Conservation (phyloP, 495 filamentous ascomycete species). For the Glonium stellatum region DNA sequence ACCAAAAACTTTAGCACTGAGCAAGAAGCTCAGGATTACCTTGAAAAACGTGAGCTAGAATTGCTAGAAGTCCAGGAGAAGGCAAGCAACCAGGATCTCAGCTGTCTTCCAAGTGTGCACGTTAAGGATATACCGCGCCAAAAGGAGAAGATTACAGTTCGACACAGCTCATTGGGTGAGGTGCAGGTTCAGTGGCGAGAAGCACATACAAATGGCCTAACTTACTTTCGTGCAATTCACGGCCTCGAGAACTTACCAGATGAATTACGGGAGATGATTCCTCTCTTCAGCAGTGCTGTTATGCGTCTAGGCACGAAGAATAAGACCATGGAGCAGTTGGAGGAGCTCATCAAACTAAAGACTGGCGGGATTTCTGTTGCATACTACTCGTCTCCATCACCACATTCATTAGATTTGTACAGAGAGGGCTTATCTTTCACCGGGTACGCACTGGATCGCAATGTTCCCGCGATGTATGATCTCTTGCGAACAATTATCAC, state of each 20-base stretch:
- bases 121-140: conserved; percentile 79
- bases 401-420: conserved; percentile 58
- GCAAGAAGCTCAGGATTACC: conserved; percentile 57
- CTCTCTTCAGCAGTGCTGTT: conserved; percentile 84
- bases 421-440: conserved; percentile 76
- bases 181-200: conserved; percentile 82
- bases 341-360: conserved; percentile 91
- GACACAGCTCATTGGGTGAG: conserved; percentile 58
- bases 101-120: conserved; percentile 78
- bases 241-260: conserved; percentile 71
- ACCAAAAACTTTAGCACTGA: conserved; percentile 62
- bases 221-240: conserved; percentile 89
- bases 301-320: conserved; percentile 85
- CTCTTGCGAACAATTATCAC: conserved; percentile 69
- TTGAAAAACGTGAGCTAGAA: conserved; percentile 71
- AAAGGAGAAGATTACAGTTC: conserved; percentile 62
- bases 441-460: conserved; percentile 80
- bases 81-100: conserved; percentile 72
- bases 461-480: conserved; percentile 85
- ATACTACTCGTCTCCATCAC: conserved; percentile 69
- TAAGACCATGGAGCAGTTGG: conserved; percentile 86
- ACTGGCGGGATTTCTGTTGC: conserved; percentile 84
- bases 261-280: conserved; percentile 76
- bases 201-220: conserved; percentile 88
- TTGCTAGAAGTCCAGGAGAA: conserved; percentile 75